These are phyloP conservation scores for Globisporangium solare DNA, from an alignment of 352 stramenopile species.

Conservation along the genomic window DNA sequence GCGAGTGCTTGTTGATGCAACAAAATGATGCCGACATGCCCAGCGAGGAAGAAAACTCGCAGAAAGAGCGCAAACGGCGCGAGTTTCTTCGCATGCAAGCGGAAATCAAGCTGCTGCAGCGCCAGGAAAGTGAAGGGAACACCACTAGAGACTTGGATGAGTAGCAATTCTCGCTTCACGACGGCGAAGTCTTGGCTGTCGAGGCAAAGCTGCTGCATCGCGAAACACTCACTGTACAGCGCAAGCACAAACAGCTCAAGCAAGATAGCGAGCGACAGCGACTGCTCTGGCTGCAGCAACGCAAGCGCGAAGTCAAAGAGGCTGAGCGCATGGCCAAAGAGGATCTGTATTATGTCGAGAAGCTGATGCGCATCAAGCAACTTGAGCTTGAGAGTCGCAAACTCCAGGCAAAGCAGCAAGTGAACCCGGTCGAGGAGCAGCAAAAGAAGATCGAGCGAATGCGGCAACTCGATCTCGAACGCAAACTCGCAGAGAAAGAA, in stretches of 20 bases:
- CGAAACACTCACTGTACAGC: conserved; percentile 5
- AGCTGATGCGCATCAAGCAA: conserved; percentile 34
- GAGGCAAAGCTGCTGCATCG: conserved; percentile 7
- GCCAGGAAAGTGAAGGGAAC: conserved; percentile 18
- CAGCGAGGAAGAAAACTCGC: conserved; percentile 16
- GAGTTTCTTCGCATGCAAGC: conserved; percentile 23
- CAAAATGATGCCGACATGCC: conserved; percentile 36
- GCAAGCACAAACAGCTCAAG: conserved; percentile 16
- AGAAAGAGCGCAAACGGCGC: conserved; percentile 14
- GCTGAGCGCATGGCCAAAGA: conserved; percentile 40
- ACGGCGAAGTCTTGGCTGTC: neutral
- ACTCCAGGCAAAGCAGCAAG: conserved; percentile 15
- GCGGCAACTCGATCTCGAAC: conserved; percentile 34
- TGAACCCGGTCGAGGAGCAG: conserved; percentile 38
- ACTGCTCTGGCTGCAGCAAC: conserved; percentile 20
- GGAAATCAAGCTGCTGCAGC: conserved; percentile 25
- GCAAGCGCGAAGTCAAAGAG: conserved; percentile 28
- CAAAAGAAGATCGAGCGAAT: conserved; percentile 42
- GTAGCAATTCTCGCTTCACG: conserved; percentile 1
- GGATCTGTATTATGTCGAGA: conserved; percentile 51
- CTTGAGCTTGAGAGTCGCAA: conserved; percentile 10
- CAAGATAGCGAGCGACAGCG: conserved; percentile 23
- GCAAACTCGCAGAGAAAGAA: conserved; percentile 26
- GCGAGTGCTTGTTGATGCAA: conserved; percentile 34
- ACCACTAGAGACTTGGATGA: neutral